Conservation (phyloP, 331 rosid species). For the Stylosanthes scabra region DNA sequence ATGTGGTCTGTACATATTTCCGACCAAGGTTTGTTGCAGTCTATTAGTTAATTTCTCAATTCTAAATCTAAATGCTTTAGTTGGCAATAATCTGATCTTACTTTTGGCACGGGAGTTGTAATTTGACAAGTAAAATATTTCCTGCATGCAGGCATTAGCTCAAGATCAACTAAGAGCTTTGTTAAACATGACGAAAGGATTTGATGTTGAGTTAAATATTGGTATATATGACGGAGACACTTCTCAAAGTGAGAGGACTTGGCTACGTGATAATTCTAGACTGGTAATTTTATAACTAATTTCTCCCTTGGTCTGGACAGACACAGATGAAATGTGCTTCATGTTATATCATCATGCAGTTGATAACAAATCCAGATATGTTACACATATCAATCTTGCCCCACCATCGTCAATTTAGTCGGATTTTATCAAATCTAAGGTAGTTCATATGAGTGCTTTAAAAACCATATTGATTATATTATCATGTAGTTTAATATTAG, state of each 20-base stretch:
- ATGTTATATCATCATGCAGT: constrained; percentile 57
- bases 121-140: constrained; percentile 32
- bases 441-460: constrained; percentile 40
- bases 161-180: constrained; percentile 95
- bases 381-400: constrained; percentile 91
- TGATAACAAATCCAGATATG: constrained; percentile 99
- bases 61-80: constrained; percentile 33
- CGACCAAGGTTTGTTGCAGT: constrained; percentile 79
- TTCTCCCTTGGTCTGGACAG: constrained; percentile 26
- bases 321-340: constrained; percentile 37
- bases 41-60: constrained; percentile 17
- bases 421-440: constrained; percentile 89
- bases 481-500: constrained; percentile 17
- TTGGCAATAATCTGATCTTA: constrained; percentile 19
- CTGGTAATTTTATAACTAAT: constrained; percentile 62
- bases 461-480: constrained; percentile 28
- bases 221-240: constrained; percentile 98
- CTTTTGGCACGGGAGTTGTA: background rate
- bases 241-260: constrained; percentile 63
- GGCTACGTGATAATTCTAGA: constrained; percentile 80
- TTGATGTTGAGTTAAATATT: constrained; percentile 60
- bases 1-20: constrained; percentile 88
- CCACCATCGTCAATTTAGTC: constrained; percentile 68
- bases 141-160: constrained; percentile 80
- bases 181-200: constrained; percentile 66